Evolutionary conservation across 371 early-diverging fungal genomes (phyloP).

Genomic region (Mortierella sp.): DNA sequence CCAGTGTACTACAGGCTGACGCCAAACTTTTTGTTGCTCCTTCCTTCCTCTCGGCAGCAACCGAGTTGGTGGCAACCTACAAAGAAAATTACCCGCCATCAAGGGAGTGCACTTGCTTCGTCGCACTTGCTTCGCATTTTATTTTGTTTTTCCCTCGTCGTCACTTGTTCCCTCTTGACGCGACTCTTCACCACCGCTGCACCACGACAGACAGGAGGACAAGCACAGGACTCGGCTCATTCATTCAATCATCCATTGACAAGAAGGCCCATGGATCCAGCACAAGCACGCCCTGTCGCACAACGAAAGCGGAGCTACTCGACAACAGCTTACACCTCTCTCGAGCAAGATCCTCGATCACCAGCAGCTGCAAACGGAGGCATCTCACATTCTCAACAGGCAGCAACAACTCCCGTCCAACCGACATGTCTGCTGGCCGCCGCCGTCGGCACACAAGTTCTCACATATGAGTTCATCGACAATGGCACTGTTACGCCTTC

Average conservation of each 20-base stretch:
- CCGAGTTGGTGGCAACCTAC: too few species aligned
- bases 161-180: background rate
- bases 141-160: background rate
- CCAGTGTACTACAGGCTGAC: too few species aligned
- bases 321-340: slow-evolving; percentile 48
- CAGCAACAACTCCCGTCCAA: background rate
- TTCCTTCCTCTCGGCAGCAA: too few species aligned
- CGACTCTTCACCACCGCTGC: background rate
- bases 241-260: background rate
- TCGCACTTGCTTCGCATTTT: background rate
- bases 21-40: too few species aligned
- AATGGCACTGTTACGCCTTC: slow-evolving; percentile 9
- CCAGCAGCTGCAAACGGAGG: slow-evolving; percentile 7
- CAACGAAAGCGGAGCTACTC: slow-evolving; percentile 56
- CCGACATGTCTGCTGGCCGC: slow-evolving; percentile 35
- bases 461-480: slow-evolving; percentile 45
- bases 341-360: slow-evolving; percentile 27
- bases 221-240: background rate
- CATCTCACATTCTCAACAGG: background rate
- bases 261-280: slow-evolving; percentile 22
- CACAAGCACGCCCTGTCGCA: slow-evolving; percentile 22
- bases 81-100: too few species aligned
- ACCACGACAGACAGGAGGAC: background rate
- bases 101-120: background rate
- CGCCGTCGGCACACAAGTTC: slow-evolving; percentile 29